A percentile compares a stretch with the other conserved stretches of the same genome.
Conservation (phyloP, 352 stramenopile species). For the Globisporangium echinulatum region DNA sequence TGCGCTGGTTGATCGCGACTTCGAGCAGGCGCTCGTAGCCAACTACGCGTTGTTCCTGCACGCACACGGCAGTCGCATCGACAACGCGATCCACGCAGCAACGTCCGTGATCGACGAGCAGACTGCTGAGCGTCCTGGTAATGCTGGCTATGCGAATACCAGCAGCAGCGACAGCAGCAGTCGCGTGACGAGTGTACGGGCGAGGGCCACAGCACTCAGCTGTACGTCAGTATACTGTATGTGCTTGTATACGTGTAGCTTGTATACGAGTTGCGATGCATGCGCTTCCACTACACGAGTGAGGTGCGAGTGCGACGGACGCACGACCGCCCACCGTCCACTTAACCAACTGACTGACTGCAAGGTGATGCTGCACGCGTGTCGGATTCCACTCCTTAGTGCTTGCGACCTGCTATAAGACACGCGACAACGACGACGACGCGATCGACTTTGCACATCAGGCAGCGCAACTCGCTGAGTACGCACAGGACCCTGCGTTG, state of each 20-base stretch:
- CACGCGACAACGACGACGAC: slow-evolving; percentile 14
- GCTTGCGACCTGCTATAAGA: slow-evolving; percentile 22
- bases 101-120: slow-evolving; percentile 19
- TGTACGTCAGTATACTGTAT: neutral
- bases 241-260: no score
- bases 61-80: slow-evolving; percentile 17
- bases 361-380: no score
- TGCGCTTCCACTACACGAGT: no score
- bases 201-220: neutral
- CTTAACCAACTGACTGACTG: neutral
- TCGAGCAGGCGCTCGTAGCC: slow-evolving; percentile 25
- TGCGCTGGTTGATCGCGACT: neutral
- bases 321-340: neutral
- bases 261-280: no score
- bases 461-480: slow-evolving; percentile 18
- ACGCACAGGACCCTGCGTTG: slow-evolving; percentile 13
- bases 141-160: no score
- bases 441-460: slow-evolving; percentile 17
- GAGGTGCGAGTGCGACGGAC: no score
- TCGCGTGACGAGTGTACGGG: neutral
- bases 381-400: slow-evolving; percentile 10
- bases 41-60: slow-evolving; percentile 48
- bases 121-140: slow-evolving; percentile 9
- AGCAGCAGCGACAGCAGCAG: neutral
- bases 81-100: slow-evolving; percentile 27